These are phyloP conservation scores for Dalbergia cochinchinensis DNA, from an alignment of 306 rosid genomes.

Conservation along the genomic window DNA sequence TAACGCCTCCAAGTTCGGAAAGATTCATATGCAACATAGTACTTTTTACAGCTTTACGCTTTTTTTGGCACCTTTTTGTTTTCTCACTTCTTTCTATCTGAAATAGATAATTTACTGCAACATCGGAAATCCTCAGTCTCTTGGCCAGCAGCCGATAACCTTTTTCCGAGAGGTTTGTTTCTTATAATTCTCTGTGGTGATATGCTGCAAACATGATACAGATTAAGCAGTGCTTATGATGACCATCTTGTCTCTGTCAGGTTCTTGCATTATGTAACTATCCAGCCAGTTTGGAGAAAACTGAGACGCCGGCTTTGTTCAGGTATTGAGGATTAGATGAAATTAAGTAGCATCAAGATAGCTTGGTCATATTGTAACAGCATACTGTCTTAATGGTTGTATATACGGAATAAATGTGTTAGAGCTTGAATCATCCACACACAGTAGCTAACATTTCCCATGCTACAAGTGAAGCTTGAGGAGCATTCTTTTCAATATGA, in stretches of 20 bases:
- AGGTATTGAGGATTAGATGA: conserved; percentile 61
- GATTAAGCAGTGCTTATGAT: conserved; percentile 11
- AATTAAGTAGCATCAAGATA: conserved; percentile 33
- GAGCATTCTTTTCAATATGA: neutral
- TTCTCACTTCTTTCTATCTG: conserved; percentile 36
- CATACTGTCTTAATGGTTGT: conserved; percentile 12
- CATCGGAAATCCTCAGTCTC: conserved; percentile 97
- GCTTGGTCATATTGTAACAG: conserved; percentile 28
- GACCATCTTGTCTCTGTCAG: conserved; percentile 53
- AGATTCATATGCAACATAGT: neutral
- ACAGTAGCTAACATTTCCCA: neutral
- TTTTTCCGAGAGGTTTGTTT: conserved; percentile 93
- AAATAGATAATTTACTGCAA: conserved; percentile 90
- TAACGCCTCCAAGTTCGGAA: neutral
- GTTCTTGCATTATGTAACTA: conserved; percentile 91
- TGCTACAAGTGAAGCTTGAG: conserved; percentile 6
- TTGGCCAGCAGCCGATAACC: conserved; percentile 83
- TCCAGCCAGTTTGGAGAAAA: conserved; percentile 86
- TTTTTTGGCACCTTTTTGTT: neutral
- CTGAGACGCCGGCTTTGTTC: conserved; percentile 93
- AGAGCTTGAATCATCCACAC: conserved; percentile 11
- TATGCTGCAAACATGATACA: conserved; percentile 8
- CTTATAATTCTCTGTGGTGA: conserved; percentile 36
- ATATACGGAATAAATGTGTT: conserved; percentile 14
- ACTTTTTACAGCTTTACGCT: neutral